Evolutionary conservation across 768 basidiomycete genomes (phyloP).

Genomic region (Rhodotorula kratochvilovae): DNA sequence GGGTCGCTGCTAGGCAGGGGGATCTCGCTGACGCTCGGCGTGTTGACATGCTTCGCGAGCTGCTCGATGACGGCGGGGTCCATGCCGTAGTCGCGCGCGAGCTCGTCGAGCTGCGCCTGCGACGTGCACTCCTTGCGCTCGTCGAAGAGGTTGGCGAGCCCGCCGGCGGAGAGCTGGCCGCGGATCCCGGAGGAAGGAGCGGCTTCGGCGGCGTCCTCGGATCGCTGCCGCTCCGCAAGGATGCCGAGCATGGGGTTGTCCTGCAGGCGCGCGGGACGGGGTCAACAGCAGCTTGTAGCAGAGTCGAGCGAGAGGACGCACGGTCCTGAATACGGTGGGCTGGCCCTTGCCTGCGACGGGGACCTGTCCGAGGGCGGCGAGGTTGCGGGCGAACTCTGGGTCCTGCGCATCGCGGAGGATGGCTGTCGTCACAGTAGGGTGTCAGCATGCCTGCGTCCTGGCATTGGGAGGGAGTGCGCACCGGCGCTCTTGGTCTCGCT

Average conservation of each 20-base stretch:
- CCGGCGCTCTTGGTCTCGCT: slow-evolving; percentile 52
- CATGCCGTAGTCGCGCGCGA: slow-evolving; percentile 58
- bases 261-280: slow-evolving; percentile 22
- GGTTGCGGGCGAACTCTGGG: slow-evolving; percentile 64
- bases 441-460: background rate
- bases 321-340: background rate
- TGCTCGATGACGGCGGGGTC: slow-evolving; percentile 56
- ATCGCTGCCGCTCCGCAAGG: slow-evolving; percentile 54
- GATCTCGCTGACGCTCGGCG: slow-evolving; percentile 58
- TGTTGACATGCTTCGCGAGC: slow-evolving; percentile 59
- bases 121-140: slow-evolving; percentile 57
- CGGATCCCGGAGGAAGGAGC: slow-evolving; percentile 48
- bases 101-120: slow-evolving; percentile 51
- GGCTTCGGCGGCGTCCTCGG: slow-evolving; percentile 43
- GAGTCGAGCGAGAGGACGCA: background rate
- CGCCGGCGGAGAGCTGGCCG: slow-evolving; percentile 58
- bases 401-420: slow-evolving; percentile 65
- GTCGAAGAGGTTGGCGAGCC: slow-evolving; percentile 60
- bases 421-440: slow-evolving; percentile 47
- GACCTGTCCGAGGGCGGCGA: slow-evolving; percentile 64
- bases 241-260: slow-evolving; percentile 51
- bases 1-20: slow-evolving; percentile 6
- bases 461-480: background rate
- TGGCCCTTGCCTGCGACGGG: slow-evolving; percentile 53
- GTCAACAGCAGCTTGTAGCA: background rate